Percentiles rank a stretch among this genome's conserved stretches.
Conservation (phyloP, 768 basidiomycete genomes). For the Mycena rebaudengoi region DNA sequence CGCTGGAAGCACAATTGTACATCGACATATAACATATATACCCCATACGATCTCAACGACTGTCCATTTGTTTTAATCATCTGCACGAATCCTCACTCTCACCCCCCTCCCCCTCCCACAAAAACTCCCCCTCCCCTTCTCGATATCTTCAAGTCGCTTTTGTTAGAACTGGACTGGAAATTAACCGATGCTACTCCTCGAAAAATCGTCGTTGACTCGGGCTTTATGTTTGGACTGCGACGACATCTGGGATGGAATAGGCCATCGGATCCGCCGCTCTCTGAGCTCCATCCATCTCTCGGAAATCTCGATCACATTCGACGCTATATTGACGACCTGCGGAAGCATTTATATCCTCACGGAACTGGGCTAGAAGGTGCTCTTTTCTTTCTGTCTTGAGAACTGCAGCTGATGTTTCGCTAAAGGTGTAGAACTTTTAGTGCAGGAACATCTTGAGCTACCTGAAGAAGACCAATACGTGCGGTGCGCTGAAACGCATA, state of each 20-base stretch:
- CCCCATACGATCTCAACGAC: background rate
- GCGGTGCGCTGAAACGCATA: too few species aligned
- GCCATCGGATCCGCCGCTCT: background rate
- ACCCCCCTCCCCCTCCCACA: background rate
- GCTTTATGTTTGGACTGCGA: too few species aligned
- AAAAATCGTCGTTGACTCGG: slow-evolving; percentile 30
- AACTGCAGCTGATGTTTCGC: too few species aligned
- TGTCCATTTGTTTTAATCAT: background rate
- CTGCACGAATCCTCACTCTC: slow-evolving; percentile 4
- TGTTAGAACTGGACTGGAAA: background rate
- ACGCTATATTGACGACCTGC: slow-evolving; percentile 23
- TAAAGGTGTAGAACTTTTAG: too few species aligned
- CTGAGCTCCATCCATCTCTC: slow-evolving; percentile 11
- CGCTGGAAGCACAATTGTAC: background rate
- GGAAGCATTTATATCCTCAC: background rate
- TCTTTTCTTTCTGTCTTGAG: too few species aligned
- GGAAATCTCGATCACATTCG: slow-evolving; percentile 22
- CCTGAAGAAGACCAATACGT: too few species aligned
- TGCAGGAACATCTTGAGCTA: too few species aligned
- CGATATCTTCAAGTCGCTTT: background rate
- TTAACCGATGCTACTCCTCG: slow-evolving; percentile 9
- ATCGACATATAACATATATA: slow-evolving; percentile 6
- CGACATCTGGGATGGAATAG: slow-evolving; percentile 23
- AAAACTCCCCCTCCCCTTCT: background rate
- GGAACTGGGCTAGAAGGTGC: background rate